Evolutionary conservation across 768 basidiomycete genomes (phyloP).

Genomic region (Tylopilus sp.): DNA sequence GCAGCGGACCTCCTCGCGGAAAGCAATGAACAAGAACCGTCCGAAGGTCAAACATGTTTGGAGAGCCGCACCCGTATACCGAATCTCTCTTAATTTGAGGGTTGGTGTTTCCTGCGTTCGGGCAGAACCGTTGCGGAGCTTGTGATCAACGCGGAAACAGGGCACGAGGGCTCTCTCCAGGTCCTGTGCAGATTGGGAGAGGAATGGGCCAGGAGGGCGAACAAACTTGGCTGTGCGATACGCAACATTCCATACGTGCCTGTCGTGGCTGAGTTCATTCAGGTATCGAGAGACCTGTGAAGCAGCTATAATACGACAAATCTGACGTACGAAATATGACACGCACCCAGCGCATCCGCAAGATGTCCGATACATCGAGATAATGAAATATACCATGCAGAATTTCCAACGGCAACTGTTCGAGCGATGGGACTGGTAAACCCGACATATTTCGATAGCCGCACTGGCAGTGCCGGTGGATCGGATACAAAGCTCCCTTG

Average conservation of each 20-base stretch:
- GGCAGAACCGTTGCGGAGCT: not conserved
- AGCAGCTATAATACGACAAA: not conserved
- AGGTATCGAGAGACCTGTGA: not conserved
- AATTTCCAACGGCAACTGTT: not conserved
- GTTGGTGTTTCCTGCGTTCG: not conserved
- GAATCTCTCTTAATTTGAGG: constrained; percentile 5
- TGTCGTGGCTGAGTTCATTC: not conserved
- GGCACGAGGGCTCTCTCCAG: constrained; percentile 14
- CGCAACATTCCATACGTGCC: not conserved
- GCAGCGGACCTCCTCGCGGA: constrained; percentile 13
- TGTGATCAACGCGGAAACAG: constrained; percentile 5
- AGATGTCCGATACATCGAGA: not conserved
- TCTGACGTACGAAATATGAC: not conserved
- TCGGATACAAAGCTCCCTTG: too few species aligned
- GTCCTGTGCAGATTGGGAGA: constrained; percentile 6
- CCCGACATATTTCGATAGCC: not conserved
- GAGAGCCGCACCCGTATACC: not conserved
- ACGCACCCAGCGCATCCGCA: not conserved
- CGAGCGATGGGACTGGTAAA: not conserved
- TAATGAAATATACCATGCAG: not conserved
- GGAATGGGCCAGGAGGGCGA: constrained; percentile 11
- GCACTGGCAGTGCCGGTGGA: too few species aligned
- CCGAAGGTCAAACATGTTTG: constrained; percentile 11
- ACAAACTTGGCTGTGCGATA: constrained; percentile 14
- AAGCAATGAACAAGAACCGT: constrained; percentile 13